Conservation (phyloP, 1,284 basidiomycete genomes). For the Cutaneotrichosporon sp. region DNA sequence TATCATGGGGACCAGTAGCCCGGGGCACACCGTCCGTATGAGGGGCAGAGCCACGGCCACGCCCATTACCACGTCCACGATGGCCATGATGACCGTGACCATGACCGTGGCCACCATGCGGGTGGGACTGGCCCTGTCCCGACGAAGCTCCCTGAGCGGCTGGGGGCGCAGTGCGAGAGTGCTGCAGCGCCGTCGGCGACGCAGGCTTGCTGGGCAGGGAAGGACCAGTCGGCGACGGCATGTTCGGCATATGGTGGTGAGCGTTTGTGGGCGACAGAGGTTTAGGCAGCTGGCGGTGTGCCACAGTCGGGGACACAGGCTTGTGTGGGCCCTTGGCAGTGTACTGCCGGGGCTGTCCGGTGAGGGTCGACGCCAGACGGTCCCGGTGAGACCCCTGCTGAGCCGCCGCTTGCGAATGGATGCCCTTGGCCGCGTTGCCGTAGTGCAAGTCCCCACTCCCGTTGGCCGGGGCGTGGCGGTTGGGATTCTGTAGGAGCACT, state of each 20-base stretch:
- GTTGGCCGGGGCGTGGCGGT: slow-evolving; percentile 11
- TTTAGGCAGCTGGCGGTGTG: slow-evolving; percentile 3
- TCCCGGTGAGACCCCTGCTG: slow-evolving; percentile 25
- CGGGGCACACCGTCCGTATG: background rate
- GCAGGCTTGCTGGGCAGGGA: background rate
- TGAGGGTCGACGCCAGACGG: slow-evolving; percentile 30
- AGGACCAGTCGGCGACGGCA: background rate
- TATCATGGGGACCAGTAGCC: too few relatives aligned
- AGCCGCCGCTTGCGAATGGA: slow-evolving; percentile 17
- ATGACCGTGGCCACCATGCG: background rate
- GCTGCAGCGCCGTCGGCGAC: background rate
- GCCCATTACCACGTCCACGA: slow-evolving; percentile 8
- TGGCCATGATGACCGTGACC: background rate
- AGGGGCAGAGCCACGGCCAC: background rate
- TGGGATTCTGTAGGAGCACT: slow-evolving; percentile 57
- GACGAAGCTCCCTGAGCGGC: too few relatives aligned
- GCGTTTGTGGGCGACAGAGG: slow-evolving; percentile 1
- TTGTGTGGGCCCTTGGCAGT: slow-evolving; percentile 8
- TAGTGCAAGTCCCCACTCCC: slow-evolving; percentile 29
- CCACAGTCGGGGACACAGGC: slow-evolving; percentile 13
- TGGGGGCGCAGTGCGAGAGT: too few relatives aligned
- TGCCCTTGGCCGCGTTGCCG: slow-evolving; percentile 43
- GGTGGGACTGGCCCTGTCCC: background rate
- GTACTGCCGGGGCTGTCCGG: slow-evolving; percentile 20
- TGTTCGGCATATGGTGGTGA: background rate